A percentile compares a stretch with the other conserved stretches of the same genome.
Evolutionary conservation across 2,329 filamentous ascomycete genomes (phyloP).

Genomic region (Penicillium sp.): DNA sequence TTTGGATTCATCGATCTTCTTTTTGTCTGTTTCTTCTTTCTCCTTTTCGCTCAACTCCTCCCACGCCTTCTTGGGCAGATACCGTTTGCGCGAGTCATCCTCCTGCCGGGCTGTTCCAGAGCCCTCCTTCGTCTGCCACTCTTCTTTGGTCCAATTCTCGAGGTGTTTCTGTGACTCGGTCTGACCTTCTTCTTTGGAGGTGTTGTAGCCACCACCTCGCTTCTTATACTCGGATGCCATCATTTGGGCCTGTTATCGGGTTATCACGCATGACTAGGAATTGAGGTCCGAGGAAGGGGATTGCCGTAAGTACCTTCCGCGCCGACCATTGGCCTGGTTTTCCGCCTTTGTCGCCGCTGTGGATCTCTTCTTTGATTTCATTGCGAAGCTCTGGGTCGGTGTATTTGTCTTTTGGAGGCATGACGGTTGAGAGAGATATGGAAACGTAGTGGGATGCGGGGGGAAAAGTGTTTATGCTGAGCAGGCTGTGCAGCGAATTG

Average conservation of each 20-base stretch:
- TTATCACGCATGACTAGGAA: background rate
- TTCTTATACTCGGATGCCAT: slow-evolving; percentile 49
- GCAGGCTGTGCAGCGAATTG: background rate
- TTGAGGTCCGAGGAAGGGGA: no score
- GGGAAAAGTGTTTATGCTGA: background rate
- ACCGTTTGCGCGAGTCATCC: slow-evolving; percentile 45
- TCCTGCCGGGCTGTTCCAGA: slow-evolving; percentile 44
- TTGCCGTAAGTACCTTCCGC: slow-evolving; percentile 42
- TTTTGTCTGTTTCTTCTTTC: slow-evolving; percentile 44
- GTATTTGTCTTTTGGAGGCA: slow-evolving; percentile 49
- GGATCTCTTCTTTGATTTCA: slow-evolving; percentile 47
- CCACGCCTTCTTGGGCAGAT: slow-evolving; percentile 49
- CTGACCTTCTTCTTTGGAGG: slow-evolving; percentile 42
- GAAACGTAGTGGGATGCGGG: background rate
- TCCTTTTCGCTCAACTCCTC: slow-evolving; percentile 47
- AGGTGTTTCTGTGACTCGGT: slow-evolving; percentile 46
- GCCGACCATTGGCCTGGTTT: slow-evolving; percentile 50
- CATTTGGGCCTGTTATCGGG: slow-evolving; percentile 41
- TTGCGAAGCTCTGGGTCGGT: slow-evolving; percentile 47
- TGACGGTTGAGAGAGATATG: slow-evolving; percentile 15
- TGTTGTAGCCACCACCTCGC: slow-evolving; percentile 47
- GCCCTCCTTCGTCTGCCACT: slow-evolving; percentile 51
- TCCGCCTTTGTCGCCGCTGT: slow-evolving; percentile 47
- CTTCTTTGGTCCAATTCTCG: slow-evolving; percentile 47
- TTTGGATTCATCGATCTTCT: slow-evolving; percentile 30